Evolutionary conservation across 73 alveolate genomes (phyloP), one percentile per base, ranked within the genome.

Genomic region (Diophrys sp.): DNA sequence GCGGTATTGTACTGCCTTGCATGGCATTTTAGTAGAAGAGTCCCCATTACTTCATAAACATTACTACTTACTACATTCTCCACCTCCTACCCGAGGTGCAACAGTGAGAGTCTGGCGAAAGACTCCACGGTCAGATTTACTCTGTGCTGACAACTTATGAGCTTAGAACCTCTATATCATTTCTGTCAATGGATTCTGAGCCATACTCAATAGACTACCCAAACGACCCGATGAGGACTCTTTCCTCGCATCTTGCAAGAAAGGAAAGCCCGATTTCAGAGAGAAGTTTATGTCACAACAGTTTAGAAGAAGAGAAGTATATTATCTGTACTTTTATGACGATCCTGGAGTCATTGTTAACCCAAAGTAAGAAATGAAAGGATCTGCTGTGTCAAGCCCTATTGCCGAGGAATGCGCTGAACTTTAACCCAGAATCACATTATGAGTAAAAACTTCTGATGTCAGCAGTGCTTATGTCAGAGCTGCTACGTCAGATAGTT

Each of bases 351-450:
- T 94, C 70, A 96, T 96, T 68, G 97, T 95, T 79, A 95, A 94
- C 80, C 98, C 95, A 81, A 96, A 96, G 95, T 98, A 98, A 29
- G 99, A 96, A 92, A 96, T 96, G 98, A 96, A 96, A 90, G 99
- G 99, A 33, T 92, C 98, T 23, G 98, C 97, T 33, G 92, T 96
- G 89, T 82, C 95, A 55, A 93, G 96, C 56, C 96, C 97, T 57
- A 94, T 91, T 77, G 97, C 96, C 72, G 93, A 96, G 89, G 98
- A 95, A 72, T 86, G 94, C 83, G 89, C 94, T 67, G 98, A 95
- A 77, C 85, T 80, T 82, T 96, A 97, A 98, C 98, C 97, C 25
- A 96, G 94, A 91, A 92, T 96, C 79, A 96, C 98, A 62, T 91
- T 98, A 62, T 82, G 90, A 71, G 95, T 98, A 57, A 57, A n/a